phyloP scores from a whole-genome alignment of 83 land plant species.

The Thuja plicata region DNA sequence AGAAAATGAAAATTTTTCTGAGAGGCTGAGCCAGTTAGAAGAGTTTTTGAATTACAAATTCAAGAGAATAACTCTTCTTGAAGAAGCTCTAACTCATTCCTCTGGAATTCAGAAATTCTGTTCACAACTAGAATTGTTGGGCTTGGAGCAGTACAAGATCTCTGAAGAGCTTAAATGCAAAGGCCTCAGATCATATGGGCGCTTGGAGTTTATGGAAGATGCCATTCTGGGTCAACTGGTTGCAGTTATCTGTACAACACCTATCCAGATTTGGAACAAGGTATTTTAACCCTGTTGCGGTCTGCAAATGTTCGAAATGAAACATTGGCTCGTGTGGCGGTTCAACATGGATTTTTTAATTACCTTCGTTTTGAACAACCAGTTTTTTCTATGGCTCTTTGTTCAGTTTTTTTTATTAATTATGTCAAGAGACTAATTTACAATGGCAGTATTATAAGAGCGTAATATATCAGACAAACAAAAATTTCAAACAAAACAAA shows the following conservation, averaged over 20 bases:
- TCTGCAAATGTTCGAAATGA: constrained; percentile 50
- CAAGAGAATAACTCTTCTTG: background rate
- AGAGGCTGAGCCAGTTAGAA: background rate
- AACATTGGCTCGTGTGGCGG: constrained; percentile 54
- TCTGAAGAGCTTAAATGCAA: too few species aligned
- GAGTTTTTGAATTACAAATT: constrained; percentile 19
- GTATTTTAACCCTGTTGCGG: constrained; percentile 38
- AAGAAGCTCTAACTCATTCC: constrained; percentile 21
- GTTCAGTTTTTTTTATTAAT: too few species aligned
- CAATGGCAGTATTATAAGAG: too few species aligned
- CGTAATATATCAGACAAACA: too few species aligned
- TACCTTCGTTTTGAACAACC: constrained; percentile 30
- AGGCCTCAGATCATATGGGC: constrained; percentile 11
- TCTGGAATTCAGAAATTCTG: background rate
- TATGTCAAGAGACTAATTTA: too few species aligned
- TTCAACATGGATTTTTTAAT: constrained; percentile 25
- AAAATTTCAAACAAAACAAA: too few species aligned
- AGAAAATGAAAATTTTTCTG: background rate
- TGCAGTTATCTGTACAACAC: constrained; percentile 20
- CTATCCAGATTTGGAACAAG: constrained; percentile 33
- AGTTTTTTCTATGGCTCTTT: background rate
- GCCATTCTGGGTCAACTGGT: constrained; percentile 30
- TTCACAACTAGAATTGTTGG: background rate
- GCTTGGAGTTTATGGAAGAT: constrained; percentile 65
- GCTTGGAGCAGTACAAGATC: background rate